These are phyloP conservation scores for Tricharina praecox DNA, from an alignment of 495 filamentous ascomycete species.

Conservation along the genomic window DNA sequence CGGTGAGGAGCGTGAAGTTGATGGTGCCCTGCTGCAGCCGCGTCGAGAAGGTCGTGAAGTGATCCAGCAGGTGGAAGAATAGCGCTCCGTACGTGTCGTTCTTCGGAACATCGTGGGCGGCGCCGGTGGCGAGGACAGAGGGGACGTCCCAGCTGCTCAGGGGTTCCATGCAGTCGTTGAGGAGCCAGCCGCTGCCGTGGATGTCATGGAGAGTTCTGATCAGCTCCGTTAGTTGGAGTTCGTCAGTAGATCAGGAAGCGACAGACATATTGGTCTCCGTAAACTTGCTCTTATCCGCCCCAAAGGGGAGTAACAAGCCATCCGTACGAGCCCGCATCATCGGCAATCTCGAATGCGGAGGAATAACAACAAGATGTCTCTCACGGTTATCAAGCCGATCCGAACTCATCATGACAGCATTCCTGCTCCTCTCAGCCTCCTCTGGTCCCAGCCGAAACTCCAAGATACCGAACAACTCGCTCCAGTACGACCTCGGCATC, in stretches of 20 bases:
- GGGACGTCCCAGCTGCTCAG: slow-evolving; percentile 5
- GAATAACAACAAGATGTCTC: not conserved
- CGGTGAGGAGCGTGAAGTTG: slow-evolving; percentile 3
- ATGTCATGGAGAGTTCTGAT: not conserved
- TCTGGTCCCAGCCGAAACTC: not conserved
- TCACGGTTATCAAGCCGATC: not conserved
- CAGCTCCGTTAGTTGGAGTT: no score
- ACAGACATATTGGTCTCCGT: slow-evolving; percentile 7
- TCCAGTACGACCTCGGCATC: not conserved
- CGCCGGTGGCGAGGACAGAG: not conserved
- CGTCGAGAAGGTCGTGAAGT: slow-evolving; percentile 4
- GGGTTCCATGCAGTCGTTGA: slow-evolving; percentile 1
- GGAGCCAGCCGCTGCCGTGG: not conserved
- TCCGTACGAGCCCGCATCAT: slow-evolving; percentile 5
- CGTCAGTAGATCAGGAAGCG: not conserved
- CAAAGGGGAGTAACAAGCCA: slow-evolving; percentile 9
- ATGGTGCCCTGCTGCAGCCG: not conserved
- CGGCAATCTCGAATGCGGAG: slow-evolving; percentile 4
- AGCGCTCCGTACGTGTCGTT: slow-evolving; percentile 8
- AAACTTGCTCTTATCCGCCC: not conserved
- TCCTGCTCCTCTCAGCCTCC: not conserved
- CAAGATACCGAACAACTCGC: not conserved
- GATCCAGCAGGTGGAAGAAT: not conserved
- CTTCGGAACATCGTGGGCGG: not conserved
- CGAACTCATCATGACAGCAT: not conserved